Evolutionary conservation across 2,329 filamentous ascomycete species (phyloP).

Genomic region (Aspergillus novoparasiticus): DNA sequence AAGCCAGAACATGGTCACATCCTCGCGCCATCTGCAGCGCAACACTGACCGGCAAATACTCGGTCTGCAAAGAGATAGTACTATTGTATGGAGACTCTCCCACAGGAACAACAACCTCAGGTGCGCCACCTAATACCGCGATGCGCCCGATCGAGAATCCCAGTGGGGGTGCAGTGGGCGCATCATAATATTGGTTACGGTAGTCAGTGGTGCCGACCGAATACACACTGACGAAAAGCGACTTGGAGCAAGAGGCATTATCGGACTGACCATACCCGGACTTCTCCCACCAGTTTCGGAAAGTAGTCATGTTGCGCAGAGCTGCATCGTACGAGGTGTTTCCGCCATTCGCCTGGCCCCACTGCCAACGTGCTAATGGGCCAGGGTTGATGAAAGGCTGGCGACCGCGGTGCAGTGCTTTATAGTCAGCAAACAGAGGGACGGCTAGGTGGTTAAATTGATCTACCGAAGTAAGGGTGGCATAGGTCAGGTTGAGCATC

Average conservation of each 20-base stretch:
- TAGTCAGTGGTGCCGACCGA: constrained; percentile 22
- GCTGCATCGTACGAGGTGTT: constrained; percentile 27
- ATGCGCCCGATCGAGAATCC: constrained; percentile 27
- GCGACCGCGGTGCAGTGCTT: constrained; percentile 23
- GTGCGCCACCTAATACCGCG: constrained; percentile 25
- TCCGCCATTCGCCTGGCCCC: constrained; percentile 22
- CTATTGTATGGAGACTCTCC: constrained; percentile 29
- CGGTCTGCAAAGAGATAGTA: constrained; percentile 28
- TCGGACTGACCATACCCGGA: constrained; percentile 26
- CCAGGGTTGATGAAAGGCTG: constrained; percentile 34
- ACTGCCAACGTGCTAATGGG: constrained; percentile 27
- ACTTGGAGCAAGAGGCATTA: constrained; percentile 33
- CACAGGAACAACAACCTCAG: constrained; percentile 33
- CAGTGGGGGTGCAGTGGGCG: constrained; percentile 20
- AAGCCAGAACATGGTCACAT: constrained; percentile 36
- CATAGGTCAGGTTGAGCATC: constrained; percentile 20
- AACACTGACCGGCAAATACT: constrained; percentile 38
- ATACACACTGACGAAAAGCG: constrained; percentile 33
- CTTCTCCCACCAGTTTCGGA: constrained; percentile 37
- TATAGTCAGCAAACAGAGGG: constrained; percentile 33
- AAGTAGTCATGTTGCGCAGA: constrained; percentile 34
- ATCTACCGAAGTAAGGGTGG: constrained; percentile 19
- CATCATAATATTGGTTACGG: constrained; percentile 22
- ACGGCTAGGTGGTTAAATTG: constrained; percentile 21
- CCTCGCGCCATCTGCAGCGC: constrained; percentile 33